Evolutionary conservation across 805 yeast species (phyloP).

Genomic region (Lachancea mirantina): DNA sequence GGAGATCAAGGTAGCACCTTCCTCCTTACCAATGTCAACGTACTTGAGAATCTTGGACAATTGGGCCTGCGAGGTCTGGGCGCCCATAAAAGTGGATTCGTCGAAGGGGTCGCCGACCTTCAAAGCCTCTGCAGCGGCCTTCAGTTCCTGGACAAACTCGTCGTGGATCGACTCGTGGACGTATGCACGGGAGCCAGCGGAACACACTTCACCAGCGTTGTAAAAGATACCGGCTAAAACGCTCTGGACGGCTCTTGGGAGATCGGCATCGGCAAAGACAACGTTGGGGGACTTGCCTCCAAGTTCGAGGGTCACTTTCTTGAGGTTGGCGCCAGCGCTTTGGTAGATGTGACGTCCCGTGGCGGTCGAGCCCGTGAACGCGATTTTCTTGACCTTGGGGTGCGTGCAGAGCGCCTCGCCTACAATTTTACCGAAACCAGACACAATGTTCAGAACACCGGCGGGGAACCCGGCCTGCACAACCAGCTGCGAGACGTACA

Average conservation of each 20-base stretch:
- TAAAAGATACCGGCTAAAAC: conserved; percentile 78
- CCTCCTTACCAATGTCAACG: conserved; percentile 68
- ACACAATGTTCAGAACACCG: conserved; percentile 81
- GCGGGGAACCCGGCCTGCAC: conserved; percentile 85
- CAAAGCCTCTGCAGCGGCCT: conserved; percentile 43
- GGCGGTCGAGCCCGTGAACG: conserved; percentile 92
- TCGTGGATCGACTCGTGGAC: conserved; percentile 84
- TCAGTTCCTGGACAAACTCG: conserved; percentile 56
- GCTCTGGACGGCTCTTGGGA: conserved; percentile 67
- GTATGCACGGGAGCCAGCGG: conserved; percentile 88
- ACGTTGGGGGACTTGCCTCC: conserved; percentile 96
- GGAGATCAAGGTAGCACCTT: conserved; percentile 71
- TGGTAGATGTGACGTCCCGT: conserved; percentile 80
- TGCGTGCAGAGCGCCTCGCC: conserved; percentile 78
- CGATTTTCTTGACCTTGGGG: conserved; percentile 78
- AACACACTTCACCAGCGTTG: conserved; percentile 94
- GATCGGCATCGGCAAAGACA: conserved; percentile 77
- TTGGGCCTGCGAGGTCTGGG: conserved; percentile 81
- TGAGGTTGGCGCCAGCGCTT: conserved; percentile 72
- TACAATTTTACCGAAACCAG: conserved; percentile 80
- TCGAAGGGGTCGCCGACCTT: conserved; percentile 83
- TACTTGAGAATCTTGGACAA: conserved; percentile 68
- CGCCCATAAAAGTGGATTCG: conserved; percentile 76
- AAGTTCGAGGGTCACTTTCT: conserved; percentile 87
- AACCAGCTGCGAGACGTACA: conserved; percentile 60